phyloP scores from a whole-genome alignment of 148 eudicot genomes.

The Rhododendron williamsianum region DNA sequence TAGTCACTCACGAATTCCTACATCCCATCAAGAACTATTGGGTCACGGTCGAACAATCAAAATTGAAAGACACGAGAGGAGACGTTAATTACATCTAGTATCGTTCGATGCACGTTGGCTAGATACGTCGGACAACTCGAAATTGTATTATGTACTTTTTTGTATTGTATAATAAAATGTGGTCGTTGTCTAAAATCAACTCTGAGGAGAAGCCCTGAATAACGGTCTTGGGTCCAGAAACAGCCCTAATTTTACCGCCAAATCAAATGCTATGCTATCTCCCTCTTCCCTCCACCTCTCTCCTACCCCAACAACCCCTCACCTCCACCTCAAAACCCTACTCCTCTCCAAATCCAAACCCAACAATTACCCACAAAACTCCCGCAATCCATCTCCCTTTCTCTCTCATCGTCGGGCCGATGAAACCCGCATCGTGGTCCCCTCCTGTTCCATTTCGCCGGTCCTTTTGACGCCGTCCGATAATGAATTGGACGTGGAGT shows the following conservation, averaged over 20 bases:
- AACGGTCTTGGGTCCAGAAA: not conserved
- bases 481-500: constrained; percentile 46
- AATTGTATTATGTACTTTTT: too few relatives aligned
- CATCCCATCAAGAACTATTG: too few relatives aligned
- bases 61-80: too few relatives aligned
- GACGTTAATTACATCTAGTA: too few relatives aligned
- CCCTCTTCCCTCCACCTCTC: constrained; percentile 13
- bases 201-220: not conserved
- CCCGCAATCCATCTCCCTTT: not conserved
- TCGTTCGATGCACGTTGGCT: too few relatives aligned
- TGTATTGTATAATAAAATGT: too few relatives aligned
- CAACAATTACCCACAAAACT: not conserved
- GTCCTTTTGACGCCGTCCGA: constrained; percentile 11
- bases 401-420: not conserved
- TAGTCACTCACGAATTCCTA: too few relatives aligned
- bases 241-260: constrained; percentile 45
- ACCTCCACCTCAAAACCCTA: constrained; percentile 13
- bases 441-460: constrained; percentile 21
- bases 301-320: constrained; percentile 6
- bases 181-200: not conserved
- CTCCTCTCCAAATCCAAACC: constrained; percentile 4
- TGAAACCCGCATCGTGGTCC: not conserved
- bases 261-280: constrained; percentile 31
- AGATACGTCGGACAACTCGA: too few relatives aligned
- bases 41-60: too few relatives aligned